phyloP scores from a whole-genome alignment of 192 early-diverging fungal genomes.

The Dissophora ornata region DNA sequence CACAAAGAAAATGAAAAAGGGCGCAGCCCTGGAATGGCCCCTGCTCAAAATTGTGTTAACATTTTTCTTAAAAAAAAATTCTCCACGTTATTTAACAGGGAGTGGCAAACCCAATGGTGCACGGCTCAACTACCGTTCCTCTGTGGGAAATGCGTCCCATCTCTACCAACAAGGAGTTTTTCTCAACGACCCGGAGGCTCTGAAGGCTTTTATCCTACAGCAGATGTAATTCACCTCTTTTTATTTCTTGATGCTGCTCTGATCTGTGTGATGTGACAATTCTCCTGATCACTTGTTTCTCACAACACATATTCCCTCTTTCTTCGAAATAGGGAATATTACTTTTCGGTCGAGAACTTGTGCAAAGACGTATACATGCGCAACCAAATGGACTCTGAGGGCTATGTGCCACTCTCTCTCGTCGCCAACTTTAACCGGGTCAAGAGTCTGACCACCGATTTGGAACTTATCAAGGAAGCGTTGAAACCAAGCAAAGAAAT shows the following conservation, averaged over 20 bases:
- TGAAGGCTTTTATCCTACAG: constrained; percentile 66
- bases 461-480: constrained; percentile 70
- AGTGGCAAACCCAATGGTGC: constrained; percentile 7
- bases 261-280: too few relatives aligned
- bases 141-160: constrained; percentile 11
- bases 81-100: constrained; percentile 3
- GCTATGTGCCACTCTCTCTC: constrained; percentile 81
- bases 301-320: not conserved
- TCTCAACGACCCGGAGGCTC: constrained; percentile 38
- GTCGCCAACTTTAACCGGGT: constrained; percentile 92
- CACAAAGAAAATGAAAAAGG: too few relatives aligned
- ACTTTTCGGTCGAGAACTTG: constrained; percentile 96
- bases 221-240: constrained; percentile 68
- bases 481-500: constrained; percentile 65
- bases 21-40: too few relatives aligned
- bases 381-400: constrained; percentile 87
- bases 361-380: constrained; percentile 96
- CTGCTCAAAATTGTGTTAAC: too few relatives aligned
- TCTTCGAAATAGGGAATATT: constrained; percentile 80
- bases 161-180: constrained; percentile 15
- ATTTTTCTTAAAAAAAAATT: too few relatives aligned
- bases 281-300: too few relatives aligned
- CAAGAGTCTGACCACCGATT: constrained; percentile 72
- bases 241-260: too few relatives aligned
- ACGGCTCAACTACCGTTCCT: constrained; percentile 13